phyloP scores from a whole-genome alignment of 164 flowering plant species.

The Chimonanthus salicifolius region DNA sequence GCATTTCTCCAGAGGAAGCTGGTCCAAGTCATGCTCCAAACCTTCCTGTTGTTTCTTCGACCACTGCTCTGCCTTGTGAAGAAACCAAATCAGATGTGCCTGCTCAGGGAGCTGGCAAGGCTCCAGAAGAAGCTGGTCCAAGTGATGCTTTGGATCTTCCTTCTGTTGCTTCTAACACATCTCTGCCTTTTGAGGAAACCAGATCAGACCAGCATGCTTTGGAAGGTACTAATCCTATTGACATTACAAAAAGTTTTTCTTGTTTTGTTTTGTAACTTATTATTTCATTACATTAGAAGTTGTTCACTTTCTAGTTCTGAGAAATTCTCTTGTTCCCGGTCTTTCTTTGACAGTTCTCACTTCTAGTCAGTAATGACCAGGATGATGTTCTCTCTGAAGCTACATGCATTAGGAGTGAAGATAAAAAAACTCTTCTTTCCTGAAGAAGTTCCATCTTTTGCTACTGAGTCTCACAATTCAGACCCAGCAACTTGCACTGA shows the following conservation, averaged over 20 bases:
- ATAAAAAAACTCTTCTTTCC: not conserved
- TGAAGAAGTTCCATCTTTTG: not conserved
- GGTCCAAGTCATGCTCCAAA: not conserved
- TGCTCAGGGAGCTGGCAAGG: not conserved
- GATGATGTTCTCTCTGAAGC: not conserved
- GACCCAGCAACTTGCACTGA: not conserved
- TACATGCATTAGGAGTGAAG: not conserved
- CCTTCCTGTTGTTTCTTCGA: not conserved
- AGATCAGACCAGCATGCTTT: not conserved
- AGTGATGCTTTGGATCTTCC: no score
- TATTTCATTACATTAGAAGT: not conserved
- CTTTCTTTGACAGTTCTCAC: not conserved
- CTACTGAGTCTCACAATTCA: not conserved
- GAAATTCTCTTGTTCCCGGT: not conserved
- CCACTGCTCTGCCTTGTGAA: not conserved
- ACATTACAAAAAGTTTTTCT: not conserved
- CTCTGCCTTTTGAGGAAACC: no score
- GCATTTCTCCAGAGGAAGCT: not conserved
- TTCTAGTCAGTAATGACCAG: not conserved
- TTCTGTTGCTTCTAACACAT: no score
- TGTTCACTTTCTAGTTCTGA: not conserved
- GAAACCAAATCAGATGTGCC: not conserved
- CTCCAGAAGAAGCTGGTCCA: no score
- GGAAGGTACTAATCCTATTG: not conserved
- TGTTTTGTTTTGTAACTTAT: no score